Percentiles rank a stretch among this genome's conserved stretches.
These are phyloP conservation scores for Arabidopsis hybrid DNA, from an alignment of 441 rosid genomes.

Conservation along the genomic window DNA sequence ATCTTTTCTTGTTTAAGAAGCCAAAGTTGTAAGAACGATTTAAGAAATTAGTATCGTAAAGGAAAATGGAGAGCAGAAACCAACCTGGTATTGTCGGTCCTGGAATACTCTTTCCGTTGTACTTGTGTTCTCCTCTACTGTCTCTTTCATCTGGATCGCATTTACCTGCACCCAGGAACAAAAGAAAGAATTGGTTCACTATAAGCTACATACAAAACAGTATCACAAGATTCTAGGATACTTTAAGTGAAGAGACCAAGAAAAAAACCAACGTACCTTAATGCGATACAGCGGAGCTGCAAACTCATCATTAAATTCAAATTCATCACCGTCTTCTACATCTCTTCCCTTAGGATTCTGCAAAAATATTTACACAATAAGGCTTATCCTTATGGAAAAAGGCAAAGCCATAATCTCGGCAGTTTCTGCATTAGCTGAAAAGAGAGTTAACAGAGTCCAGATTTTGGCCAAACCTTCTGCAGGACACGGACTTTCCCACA, in stretches of 20 bases:
- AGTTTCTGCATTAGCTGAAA: slow-evolving; percentile 19
- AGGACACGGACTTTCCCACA: slow-evolving; percentile 98
- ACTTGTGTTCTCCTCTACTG: slow-evolving; percentile 98
- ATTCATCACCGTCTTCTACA: slow-evolving; percentile 90
- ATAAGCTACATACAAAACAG: neutral
- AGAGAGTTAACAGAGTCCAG: neutral
- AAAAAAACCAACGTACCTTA: slow-evolving; percentile 56
- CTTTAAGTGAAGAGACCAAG: slow-evolving; percentile 5
- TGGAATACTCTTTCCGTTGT: slow-evolving; percentile 99
- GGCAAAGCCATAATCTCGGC: neutral
- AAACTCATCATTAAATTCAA: slow-evolving; percentile 83
- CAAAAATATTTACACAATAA: slow-evolving; percentile 9
- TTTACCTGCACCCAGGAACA: slow-evolving; percentile 64
- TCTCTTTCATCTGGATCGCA: slow-evolving; percentile 99
- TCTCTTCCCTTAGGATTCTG: slow-evolving; percentile 98
- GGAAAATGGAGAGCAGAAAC: slow-evolving; percentile 8
- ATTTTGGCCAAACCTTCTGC: slow-evolving; percentile 63
- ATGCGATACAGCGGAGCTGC: slow-evolving; percentile 91
- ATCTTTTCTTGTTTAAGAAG: slow-evolving; percentile 68
- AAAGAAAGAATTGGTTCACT: neutral
- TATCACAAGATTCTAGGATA: slow-evolving; percentile 3
- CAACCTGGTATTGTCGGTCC: slow-evolving; percentile 99
- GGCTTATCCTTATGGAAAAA: neutral
- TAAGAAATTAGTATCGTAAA: slow-evolving; percentile 61
- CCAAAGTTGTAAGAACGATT: slow-evolving; percentile 44